Evolutionary conservation across 495 filamentous ascomycete species (phyloP).

Genomic region (Talaromyces nanjingensis): DNA sequence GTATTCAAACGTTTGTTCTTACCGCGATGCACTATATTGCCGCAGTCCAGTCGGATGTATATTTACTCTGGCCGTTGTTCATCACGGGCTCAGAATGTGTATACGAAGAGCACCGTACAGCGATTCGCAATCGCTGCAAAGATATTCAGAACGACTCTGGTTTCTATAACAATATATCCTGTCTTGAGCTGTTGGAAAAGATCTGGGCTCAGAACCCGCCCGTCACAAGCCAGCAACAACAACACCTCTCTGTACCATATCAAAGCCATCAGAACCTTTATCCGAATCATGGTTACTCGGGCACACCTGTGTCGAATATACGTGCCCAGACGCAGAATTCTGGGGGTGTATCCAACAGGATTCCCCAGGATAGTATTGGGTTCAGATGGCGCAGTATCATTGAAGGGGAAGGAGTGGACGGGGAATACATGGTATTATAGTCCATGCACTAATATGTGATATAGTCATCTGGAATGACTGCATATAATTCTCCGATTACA

Average conservation of each 20-base stretch:
- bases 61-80: conserved; percentile 90
- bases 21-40: conserved; percentile 76
- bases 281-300: neutral
- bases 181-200: conserved; percentile 76
- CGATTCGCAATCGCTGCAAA: conserved; percentile 71
- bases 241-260: conserved; percentile 1
- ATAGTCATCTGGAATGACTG: neutral
- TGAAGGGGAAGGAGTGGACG: conserved; percentile 4
- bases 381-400: conserved; percentile 12
- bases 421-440: conserved; percentile 12
- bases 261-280: conserved; percentile 1
- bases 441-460: neutral
- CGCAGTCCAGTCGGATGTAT: conserved; percentile 75
- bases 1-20: conserved; percentile 76
- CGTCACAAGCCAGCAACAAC: conserved; percentile 4
- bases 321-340: conserved; percentile 6
- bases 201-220: conserved; percentile 59
- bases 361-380: neutral
- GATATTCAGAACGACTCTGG: conserved; percentile 84
- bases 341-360: conserved; percentile 8
- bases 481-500: neutral
- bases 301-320: conserved; percentile 6
- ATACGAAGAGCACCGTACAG: conserved; percentile 65
- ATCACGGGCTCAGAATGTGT: conserved; percentile 88
- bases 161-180: conserved; percentile 86